Conservation (phyloP, 2,329 filamentous ascomycete genomes). For the Dothideomycetidae sp. region DNA sequence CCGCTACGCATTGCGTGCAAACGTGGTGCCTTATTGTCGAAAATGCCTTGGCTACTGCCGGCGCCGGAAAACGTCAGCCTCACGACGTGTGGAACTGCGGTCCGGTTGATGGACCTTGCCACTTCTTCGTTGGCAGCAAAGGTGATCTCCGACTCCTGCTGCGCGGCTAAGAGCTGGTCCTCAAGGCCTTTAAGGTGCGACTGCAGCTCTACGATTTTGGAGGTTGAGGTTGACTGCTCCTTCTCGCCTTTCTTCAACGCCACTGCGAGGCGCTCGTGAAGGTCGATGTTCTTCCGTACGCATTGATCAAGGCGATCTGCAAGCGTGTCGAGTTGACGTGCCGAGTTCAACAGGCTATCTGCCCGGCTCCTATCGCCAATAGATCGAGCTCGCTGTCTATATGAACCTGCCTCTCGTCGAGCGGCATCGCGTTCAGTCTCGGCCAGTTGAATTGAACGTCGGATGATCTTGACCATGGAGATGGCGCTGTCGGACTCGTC, state of each 20-base stretch:
- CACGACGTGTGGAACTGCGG: conserved; percentile 60
- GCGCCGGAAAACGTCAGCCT: conserved; percentile 47
- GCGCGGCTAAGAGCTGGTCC: conserved; percentile 67
- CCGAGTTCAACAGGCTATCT: conserved; percentile 56
- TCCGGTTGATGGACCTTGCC: conserved; percentile 59
- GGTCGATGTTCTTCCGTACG: conserved; percentile 58
- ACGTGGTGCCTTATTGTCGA: conserved; percentile 38
- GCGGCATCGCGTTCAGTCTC: conserved; percentile 61
- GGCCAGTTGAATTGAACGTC: conserved; percentile 53
- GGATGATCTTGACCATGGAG: conserved; percentile 49
- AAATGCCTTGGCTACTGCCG: conserved; percentile 31
- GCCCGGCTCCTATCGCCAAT: conserved; percentile 52
- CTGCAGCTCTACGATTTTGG: conserved; percentile 74
- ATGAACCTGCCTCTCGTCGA: conserved; percentile 47
- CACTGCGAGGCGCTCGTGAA: conserved; percentile 62
- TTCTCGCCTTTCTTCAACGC: conserved; percentile 73
- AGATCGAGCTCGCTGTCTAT: conserved; percentile 46
- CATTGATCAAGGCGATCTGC: conserved; percentile 67
- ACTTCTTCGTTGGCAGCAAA: conserved; percentile 78
- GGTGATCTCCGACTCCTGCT: conserved; percentile 74
- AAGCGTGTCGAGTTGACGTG: conserved; percentile 64
- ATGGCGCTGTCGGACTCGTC: conserved; percentile 23
- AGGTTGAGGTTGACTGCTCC: conserved; percentile 66
- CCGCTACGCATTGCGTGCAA: conserved; percentile 50
- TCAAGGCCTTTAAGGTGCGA: conserved; percentile 66